Conservation (phyloP, 2,329 filamentous ascomycete species). For the Neonectria hederae region DNA sequence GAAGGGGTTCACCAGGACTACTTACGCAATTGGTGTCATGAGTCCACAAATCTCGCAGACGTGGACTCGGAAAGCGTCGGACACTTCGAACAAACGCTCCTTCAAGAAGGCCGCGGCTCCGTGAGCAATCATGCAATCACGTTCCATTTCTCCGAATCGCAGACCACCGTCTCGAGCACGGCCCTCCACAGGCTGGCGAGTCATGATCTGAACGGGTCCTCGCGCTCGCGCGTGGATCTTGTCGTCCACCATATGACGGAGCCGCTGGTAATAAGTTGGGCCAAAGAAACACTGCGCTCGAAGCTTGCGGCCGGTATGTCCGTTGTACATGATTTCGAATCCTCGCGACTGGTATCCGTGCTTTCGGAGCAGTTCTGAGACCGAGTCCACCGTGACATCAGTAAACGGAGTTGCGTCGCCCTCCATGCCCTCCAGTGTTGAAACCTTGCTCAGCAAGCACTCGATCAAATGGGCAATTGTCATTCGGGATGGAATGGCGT, state of each 20-base stretch:
- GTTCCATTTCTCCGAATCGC: conserved; percentile 99
- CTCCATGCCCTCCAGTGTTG: conserved; percentile 91
- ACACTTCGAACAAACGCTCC: conserved; percentile 96
- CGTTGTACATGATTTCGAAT: conserved; percentile 99
- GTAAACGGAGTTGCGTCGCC: conserved; percentile 98
- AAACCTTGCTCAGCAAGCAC: conserved; percentile 96
- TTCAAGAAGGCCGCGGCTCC: conserved; percentile 97
- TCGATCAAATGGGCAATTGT: conserved; percentile 99
- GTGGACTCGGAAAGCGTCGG: conserved; percentile 96
- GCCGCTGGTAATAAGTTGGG: conserved; percentile 97
- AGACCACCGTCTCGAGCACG: conserved; percentile 97
- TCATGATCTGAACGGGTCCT: conserved; percentile 96
- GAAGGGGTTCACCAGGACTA: conserved; percentile 43
- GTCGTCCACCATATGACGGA: conserved; percentile 99
- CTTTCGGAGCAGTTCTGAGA: conserved; percentile 85
- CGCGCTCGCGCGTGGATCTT: conserved; percentile 99
- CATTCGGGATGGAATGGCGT: conserved; percentile 99
- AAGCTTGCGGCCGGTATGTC: conserved; percentile 93
- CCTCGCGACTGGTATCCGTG: conserved; percentile 97
- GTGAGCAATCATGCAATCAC: conserved; percentile 99
- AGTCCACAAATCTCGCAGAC: conserved; percentile 98
- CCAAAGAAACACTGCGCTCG: conserved; percentile 96
- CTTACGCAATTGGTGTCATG: conserved; percentile 99
- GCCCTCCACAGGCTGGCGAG: conserved; percentile 96
- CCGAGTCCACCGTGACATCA: conserved; percentile 93